Evolutionary conservation across 495 filamentous ascomycete species (phyloP), one percentile per base, ranked within the genome.

Genomic region (Penicillium waksmanii): DNA sequence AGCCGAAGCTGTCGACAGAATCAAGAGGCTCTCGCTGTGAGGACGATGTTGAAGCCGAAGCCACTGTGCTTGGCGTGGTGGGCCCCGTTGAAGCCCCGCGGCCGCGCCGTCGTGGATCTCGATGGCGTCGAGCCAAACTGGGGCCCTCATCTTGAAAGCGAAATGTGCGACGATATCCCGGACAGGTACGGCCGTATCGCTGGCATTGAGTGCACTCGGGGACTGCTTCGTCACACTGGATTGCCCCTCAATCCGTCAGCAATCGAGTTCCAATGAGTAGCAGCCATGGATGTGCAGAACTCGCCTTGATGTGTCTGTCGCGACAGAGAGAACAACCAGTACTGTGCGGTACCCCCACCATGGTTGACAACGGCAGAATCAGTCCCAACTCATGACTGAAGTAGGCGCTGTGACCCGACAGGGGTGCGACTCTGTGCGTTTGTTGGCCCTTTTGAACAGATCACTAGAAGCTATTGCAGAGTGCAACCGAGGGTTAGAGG

Each of bases 261-360:
- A 34, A 31, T 6, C 27, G 27, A 31, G 27, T 31, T 31, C 3
- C 27, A 31, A 31, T 8, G 8, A 31, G 8, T 5, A 7, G 5
- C 5, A 31, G 1, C 27, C 8, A 5, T n/a, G 12, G 34, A 10
- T 38, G 36, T 3, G 4, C 10, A 38, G 1, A 38, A 53, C 65
- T 56, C 35, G 73, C 73, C 62, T 73, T 76, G 50, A 76, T 74
- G 23, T 72, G 72, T 60, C 73, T 63, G 51, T 72, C 70, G 19
- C 70, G 72, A 63, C 73, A 76, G 34, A 71, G 67, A 19, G 72
- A 49, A 62, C 73, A 76, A 42, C 72, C 73, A 57, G 67, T 74
- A 58, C 72, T 74, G 49, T 76, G 70, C 35, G 73, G 73, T 38
- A 76, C 73, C 27, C 73, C 73, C 55, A 73, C 72, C 73, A 76